These are phyloP conservation scores for Plantago ovata DNA, from an alignment of 257 asterid genomes.

Conservation along the genomic window DNA sequence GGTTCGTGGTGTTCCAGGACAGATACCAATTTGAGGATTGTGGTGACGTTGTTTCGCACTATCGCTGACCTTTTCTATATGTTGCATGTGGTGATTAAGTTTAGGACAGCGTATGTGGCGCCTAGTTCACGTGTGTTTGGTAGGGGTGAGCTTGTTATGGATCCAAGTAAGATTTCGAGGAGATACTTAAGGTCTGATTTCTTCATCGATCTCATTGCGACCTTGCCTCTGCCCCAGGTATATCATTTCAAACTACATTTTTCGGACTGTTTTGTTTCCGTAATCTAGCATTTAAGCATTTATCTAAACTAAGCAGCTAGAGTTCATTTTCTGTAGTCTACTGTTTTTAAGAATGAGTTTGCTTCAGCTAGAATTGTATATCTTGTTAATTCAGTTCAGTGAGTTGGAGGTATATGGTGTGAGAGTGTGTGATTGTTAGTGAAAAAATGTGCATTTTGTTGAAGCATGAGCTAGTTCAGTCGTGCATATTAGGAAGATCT, in stretches of 20 bases:
- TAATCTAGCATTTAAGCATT: conserved; percentile 1
- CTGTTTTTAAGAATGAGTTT: background rate
- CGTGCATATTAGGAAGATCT: too few relatives aligned
- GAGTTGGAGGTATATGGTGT: too few relatives aligned
- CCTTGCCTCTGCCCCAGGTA: conserved; percentile 97
- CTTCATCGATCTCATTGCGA: conserved; percentile 80
- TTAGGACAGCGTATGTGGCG: conserved; percentile 88
- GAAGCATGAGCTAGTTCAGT: too few relatives aligned
- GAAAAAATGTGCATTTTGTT: too few relatives aligned
- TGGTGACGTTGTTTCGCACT: conserved; percentile 75
- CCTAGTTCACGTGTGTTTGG: conserved; percentile 95
- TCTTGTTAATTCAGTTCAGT: background rate
- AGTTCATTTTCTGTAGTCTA: background rate
- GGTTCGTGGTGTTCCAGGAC: conserved; percentile 70
- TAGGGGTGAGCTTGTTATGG: conserved; percentile 98
- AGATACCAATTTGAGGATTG: conserved; percentile 67
- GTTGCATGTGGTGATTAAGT: conserved; percentile 74
- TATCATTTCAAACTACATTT: conserved; percentile 11
- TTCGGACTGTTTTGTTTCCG: background rate
- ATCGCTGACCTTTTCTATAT: conserved; percentile 84
- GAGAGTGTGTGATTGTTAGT: too few relatives aligned
- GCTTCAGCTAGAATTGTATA: background rate
- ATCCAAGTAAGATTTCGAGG: conserved; percentile 70
- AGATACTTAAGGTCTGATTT: conserved; percentile 76
- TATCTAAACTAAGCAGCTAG: background rate